Base-by-base conservation (phyloP, 805 yeast species). In the Nakazawaea molendinolei region DNA sequence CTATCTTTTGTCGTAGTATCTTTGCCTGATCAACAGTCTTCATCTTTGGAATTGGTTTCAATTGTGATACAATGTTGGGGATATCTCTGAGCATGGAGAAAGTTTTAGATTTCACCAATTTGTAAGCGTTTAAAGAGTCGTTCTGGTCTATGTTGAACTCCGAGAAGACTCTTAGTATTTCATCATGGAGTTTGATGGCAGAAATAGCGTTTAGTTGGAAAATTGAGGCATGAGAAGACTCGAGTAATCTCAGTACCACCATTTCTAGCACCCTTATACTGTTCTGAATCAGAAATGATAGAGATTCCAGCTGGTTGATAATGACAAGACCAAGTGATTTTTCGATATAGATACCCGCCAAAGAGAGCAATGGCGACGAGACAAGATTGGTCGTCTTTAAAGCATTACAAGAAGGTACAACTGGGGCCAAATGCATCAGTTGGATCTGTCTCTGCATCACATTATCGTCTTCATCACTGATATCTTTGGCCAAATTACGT, bases 211-310 rank as follows among this genome's bases (percentile, higher is more conserved):
- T 38, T n/a, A 38, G 17, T 21, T 23, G 28, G 14, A 29, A 38
- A 4, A 25, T 14, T 17, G 14, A 13, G 8, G 6, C 16, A 4
- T 17, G 28, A 19, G 23, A 22, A 6, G 38, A 20, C 3, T 22
- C n/a, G 5, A 18, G 13, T 13, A 38, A 29, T 20, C 30, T 38
- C 14, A 5, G 9, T 3, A 38, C 29, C 10, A 38, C 14, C 21
- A 33, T 8, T 16, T 30, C 37, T 22, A 38, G 24, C 13, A 33
- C 28, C 21, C 20, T 23, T 16, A 15, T 15, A 22, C 33, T 33
- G n/a, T 38, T 38, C 30, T 38, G 41, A 14, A 38, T 38, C 12
- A 38, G 18, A 26, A 38, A 38, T 14, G 41, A 33, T 5, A n/a
- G 10, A 5, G 37, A 29, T 5, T 33, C 34, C 3, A 19, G 23